Evolutionary conservation across 768 basidiomycete species (phyloP).

Genomic region (Suillus plorans): DNA sequence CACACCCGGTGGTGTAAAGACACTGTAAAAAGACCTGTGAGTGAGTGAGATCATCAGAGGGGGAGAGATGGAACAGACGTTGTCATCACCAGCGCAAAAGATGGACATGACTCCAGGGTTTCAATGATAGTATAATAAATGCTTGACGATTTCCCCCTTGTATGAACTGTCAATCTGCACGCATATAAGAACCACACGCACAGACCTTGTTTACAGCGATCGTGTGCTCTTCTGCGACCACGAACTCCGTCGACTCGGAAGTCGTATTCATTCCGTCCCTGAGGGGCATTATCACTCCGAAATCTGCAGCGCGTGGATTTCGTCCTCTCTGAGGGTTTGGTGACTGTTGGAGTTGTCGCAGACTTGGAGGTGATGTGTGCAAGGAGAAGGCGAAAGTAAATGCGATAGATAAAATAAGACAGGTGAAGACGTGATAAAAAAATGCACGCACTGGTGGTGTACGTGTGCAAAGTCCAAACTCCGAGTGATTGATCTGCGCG

Average conservation of each 20-base stretch:
- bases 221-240: slow-evolving; percentile 86
- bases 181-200: not conserved
- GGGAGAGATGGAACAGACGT: slow-evolving; percentile 45
- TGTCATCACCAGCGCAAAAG: slow-evolving; percentile 98
- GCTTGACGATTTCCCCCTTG: slow-evolving; percentile 93
- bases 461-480: slow-evolving; percentile 94
- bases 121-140: slow-evolving; percentile 70
- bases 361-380: not conserved
- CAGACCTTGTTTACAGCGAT: slow-evolving; percentile 89
- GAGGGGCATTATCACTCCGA: slow-evolving; percentile 92
- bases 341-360: slow-evolving; percentile 52
- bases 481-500: slow-evolving; percentile 78
- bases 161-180: not conserved
- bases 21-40: slow-evolving; percentile 16
- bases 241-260: slow-evolving; percentile 76
- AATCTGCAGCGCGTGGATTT: slow-evolving; percentile 96
- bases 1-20: slow-evolving; percentile 15
- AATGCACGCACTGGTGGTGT: slow-evolving; percentile 84
- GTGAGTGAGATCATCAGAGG: not conserved
- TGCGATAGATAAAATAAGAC: no score
- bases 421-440: not conserved
- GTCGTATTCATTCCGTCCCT: slow-evolving; percentile 98
- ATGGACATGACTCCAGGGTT: slow-evolving; percentile 94
- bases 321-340: slow-evolving; percentile 95
- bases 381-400: not conserved